These are phyloP conservation scores for Apiospora malaysiana DNA, from an alignment of 2,329 filamentous ascomycete genomes.

Conservation along the genomic window DNA sequence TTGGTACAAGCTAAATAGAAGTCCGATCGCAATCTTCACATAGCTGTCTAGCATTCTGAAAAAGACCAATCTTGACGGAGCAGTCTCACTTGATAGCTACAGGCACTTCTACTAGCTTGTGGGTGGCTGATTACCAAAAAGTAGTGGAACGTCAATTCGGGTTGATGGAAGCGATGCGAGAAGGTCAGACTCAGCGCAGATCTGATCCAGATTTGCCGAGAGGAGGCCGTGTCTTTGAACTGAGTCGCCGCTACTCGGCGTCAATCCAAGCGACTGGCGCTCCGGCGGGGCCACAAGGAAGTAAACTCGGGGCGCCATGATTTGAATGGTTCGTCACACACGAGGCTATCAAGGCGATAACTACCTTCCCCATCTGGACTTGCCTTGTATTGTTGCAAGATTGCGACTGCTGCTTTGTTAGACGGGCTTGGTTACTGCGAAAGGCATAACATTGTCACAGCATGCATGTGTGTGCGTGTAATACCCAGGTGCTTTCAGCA, in stretches of 20 bases:
- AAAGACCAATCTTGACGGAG: neutral
- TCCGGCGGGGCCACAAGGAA: neutral
- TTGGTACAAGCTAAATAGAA: neutral
- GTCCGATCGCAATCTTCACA: neutral
- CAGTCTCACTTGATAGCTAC: neutral
- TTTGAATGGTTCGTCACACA: neutral
- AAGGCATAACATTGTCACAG: neutral
- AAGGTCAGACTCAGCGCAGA: neutral
- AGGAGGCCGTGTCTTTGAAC: neutral
- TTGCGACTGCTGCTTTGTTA: neutral
- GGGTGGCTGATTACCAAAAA: neutral
- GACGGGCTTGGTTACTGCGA: neutral
- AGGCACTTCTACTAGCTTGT: neutral
- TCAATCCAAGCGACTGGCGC: neutral
- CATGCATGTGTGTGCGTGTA: neutral
- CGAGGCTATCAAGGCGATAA: neutral
- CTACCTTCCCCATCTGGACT: neutral
- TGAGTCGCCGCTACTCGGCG: neutral
- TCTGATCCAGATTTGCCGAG: constrained; percentile 9
- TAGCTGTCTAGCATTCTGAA: neutral
- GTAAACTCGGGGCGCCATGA: neutral
- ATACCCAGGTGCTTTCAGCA: neutral
- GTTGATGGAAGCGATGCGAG: neutral
- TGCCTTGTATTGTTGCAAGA: neutral
- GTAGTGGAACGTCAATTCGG: neutral